These are phyloP conservation scores for Ophiocytium majus DNA, from an alignment of 352 stramenopile species.

Conservation along the genomic window DNA sequence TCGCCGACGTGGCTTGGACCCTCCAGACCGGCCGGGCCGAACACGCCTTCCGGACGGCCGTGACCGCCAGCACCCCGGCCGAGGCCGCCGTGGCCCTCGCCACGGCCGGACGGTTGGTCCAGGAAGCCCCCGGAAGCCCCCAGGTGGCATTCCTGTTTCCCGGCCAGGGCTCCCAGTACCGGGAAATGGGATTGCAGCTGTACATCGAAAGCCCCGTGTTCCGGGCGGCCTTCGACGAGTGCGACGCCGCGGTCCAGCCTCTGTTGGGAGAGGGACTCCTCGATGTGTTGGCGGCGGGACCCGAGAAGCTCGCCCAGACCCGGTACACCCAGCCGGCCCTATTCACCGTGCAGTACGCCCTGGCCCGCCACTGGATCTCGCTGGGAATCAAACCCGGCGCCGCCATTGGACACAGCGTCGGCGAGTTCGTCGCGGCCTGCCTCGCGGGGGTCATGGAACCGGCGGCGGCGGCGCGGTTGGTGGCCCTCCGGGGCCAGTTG, in stretches of 20 bases:
- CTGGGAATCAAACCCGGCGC: constrained; percentile 10
- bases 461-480: neutral
- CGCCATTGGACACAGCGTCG: constrained; percentile 25
- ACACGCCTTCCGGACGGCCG: neutral
- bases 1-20: constrained; percentile 12
- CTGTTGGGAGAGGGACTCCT: too few species aligned
- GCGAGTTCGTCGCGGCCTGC: constrained; percentile 26
- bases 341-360: constrained; percentile 29
- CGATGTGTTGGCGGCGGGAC: too few species aligned
- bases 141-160: constrained; percentile 40
- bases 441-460: constrained; percentile 16
- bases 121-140: too few species aligned
- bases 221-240: constrained; percentile 18
- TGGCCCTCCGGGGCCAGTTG: constrained; percentile 24
- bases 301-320: constrained; percentile 28
- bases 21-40: constrained; percentile 1
- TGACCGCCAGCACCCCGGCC: neutral
- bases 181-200: constrained; percentile 33
- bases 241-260: neutral
- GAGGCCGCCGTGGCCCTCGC: neutral
- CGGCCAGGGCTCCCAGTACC: constrained; percentile 39
- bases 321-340: constrained; percentile 31
- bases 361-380: constrained; percentile 17
- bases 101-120: too few species aligned
- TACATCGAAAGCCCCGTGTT: constrained; percentile 26